A percentile compares a stretch with the other conserved stretches of the same genome.
Evolutionary conservation across 208 protist species (phyloP).

Genomic region (Trichomonas gallinae): DNA sequence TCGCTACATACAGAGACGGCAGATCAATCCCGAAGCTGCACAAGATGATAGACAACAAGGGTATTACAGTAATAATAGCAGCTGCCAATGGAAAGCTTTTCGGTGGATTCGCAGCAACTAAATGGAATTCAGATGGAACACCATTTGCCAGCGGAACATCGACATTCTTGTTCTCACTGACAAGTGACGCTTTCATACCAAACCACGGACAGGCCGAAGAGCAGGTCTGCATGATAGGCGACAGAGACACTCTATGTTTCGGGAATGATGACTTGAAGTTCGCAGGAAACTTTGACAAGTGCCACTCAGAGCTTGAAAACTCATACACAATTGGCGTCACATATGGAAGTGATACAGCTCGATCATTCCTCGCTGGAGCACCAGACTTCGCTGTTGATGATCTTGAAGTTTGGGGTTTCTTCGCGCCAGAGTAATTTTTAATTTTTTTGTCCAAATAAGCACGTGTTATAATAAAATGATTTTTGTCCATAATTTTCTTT

Average conservation of each 20-base stretch:
- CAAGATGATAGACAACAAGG: neutral
- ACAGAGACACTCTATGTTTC: neutral
- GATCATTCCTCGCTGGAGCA: neutral
- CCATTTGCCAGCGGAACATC: neutral
- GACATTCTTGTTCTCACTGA: neutral
- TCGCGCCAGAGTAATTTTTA: neutral
- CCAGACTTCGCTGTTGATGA: neutral
- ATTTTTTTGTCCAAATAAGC: neutral
- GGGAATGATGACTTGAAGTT: neutral
- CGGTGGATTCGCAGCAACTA: neutral
- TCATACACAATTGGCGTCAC: neutral
- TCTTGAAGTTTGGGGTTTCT: conserved; percentile 16
- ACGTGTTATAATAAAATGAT: no score
- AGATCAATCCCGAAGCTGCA: neutral
- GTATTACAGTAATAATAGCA: neutral
- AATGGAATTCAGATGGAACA: neutral
- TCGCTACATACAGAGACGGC: neutral
- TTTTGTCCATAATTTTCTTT: no score
- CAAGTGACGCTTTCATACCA: neutral
- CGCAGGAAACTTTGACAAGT: neutral
- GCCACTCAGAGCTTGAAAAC: neutral
- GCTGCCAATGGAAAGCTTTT: neutral
- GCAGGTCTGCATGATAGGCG: neutral
- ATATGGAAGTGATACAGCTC: neutral
- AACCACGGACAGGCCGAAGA: neutral